phyloP scores from a whole-genome alignment of 148 eudicot species.

The Silene latifolia region DNA sequence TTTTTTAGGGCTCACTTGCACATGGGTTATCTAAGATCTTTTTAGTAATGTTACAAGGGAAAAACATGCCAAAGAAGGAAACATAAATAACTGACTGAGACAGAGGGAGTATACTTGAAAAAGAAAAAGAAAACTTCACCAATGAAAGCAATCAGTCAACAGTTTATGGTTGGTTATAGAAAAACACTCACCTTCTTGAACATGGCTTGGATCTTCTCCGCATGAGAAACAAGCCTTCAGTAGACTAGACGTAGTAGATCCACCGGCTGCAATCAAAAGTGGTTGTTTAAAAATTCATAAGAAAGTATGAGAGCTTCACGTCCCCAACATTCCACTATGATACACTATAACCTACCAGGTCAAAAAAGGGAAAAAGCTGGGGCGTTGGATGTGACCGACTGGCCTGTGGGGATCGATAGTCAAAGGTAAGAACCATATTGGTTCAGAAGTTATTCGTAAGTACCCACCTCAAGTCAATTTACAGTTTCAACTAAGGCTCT shows the following conservation, averaged over 20 bases:
- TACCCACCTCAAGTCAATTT: not conserved
- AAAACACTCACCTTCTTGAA: slow-evolving; percentile 58
- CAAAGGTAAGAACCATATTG: not conserved
- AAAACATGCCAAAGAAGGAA: too few species aligned
- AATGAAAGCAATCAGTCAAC: not conserved
- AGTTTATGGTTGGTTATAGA: not conserved
- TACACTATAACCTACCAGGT: not conserved
- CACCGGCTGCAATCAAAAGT: slow-evolving; percentile 50
- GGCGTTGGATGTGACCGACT: not conserved
- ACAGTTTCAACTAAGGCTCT: not conserved
- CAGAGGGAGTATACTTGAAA: not conserved
- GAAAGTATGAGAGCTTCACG: not conserved
- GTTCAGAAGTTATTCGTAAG: not conserved
- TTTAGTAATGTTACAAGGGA: too few species aligned
- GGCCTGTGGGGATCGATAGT: not conserved
- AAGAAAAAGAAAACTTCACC: not conserved
- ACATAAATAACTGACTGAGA: too few species aligned
- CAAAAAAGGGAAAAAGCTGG: not conserved
- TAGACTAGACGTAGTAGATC: slow-evolving; percentile 39
- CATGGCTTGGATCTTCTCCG: slow-evolving; percentile 76
- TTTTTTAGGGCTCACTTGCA: too few species aligned
- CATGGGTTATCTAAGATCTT: too few species aligned
- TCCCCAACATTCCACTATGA: not conserved
- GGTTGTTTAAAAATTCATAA: slow-evolving; percentile 2
- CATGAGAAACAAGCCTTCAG: slow-evolving; percentile 80